Evolutionary conservation across 192 early-diverging fungal genomes (phyloP).

Genomic region (Gonapodya prolifera): DNA sequence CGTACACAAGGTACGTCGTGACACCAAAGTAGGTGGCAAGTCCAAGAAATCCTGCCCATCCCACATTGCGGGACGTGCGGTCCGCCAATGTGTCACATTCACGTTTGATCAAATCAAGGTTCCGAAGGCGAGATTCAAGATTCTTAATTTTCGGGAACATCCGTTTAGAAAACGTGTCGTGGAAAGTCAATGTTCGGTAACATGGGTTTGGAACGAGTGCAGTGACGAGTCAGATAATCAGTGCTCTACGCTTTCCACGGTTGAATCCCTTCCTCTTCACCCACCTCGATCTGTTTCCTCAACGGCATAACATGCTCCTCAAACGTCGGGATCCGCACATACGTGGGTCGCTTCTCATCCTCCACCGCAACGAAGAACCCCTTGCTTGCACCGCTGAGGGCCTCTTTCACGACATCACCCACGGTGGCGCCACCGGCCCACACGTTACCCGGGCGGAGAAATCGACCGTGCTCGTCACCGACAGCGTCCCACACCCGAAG

Average conservation of each 20-base stretch:
- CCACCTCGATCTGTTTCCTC: background rate
- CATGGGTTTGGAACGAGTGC: no score
- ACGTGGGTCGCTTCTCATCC: background rate
- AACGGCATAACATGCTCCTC: background rate
- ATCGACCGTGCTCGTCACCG: background rate
- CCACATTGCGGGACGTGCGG: background rate
- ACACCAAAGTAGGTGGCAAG: background rate
- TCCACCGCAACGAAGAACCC: background rate
- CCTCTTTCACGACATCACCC: background rate
- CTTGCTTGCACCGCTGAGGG: background rate
- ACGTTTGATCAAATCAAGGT: background rate
- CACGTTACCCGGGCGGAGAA: background rate
- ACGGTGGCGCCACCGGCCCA: background rate
- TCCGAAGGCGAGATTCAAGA: background rate
- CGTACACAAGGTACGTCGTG: background rate
- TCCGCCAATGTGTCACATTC: background rate
- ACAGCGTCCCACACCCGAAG: background rate
- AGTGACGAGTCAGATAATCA: no score
- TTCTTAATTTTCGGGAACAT: background rate
- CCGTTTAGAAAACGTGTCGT: background rate
- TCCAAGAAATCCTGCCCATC: background rate
- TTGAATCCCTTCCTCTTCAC: background rate
- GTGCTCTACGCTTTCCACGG: no score
- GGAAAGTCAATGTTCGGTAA: background rate
- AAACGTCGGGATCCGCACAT: background rate